phyloP scores from a whole-genome alignment of 352 stramenopile genomes.

The Plasmopara muralis region DNA sequence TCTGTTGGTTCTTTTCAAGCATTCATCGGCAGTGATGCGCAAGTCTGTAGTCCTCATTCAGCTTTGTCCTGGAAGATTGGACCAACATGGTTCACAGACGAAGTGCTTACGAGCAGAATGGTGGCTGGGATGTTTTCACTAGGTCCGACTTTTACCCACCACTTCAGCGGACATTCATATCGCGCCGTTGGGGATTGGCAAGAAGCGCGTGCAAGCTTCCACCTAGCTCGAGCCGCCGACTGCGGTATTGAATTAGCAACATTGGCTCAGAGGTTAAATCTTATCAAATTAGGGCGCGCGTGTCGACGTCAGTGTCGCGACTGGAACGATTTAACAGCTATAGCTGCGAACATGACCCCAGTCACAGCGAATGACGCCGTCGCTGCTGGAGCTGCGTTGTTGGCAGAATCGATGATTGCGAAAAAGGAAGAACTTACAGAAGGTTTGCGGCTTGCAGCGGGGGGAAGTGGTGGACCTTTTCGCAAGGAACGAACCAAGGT shows the following conservation, averaged over 20 bases:
- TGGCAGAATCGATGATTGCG: conserved; percentile 23
- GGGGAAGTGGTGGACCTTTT: conserved; percentile 2
- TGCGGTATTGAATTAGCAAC: conserved; percentile 47
- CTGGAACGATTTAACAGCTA: conserved; percentile 9
- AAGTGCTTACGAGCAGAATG: conserved; percentile 37
- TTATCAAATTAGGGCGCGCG: conserved; percentile 36
- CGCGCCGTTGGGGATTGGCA: conserved; percentile 57
- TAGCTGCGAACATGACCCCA: conserved; percentile 5
- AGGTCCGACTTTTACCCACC: conserved; percentile 49
- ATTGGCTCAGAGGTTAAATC: conserved; percentile 39
- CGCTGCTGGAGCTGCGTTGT: conserved; percentile 5
- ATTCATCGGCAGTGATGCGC: conserved; percentile 69
- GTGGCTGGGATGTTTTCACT: conserved; percentile 62
- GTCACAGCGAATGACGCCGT: conserved; percentile 11
- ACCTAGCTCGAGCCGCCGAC: conserved; percentile 51
- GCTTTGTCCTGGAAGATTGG: conserved; percentile 61
- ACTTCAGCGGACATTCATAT: conserved; percentile 63
- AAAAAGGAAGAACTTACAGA: conserved; percentile 44
- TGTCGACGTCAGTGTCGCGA: conserved; percentile 46
- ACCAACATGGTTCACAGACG: conserved; percentile 58
- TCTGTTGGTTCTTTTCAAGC: conserved; percentile 41
- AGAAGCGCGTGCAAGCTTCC: conserved; percentile 49
- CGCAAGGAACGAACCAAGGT: conserved; percentile 35
- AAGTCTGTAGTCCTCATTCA: conserved; percentile 56
- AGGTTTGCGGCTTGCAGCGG: conserved; percentile 23